Evolutionary conservation across 768 basidiomycete species (phyloP).

Genomic region (Boletus vermiculosoides): DNA sequence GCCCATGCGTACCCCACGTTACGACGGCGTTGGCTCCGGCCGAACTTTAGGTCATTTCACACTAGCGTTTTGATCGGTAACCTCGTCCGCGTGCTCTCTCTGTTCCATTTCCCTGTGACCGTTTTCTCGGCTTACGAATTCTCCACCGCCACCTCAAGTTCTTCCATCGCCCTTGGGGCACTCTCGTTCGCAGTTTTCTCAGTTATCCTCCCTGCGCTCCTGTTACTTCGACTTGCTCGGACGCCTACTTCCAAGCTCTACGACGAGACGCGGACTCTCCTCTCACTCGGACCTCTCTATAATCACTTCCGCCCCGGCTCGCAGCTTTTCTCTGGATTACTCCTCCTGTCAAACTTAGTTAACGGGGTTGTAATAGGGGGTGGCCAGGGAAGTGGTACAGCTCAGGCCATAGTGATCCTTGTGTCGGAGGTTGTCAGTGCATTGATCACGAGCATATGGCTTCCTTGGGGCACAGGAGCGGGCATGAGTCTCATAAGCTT

Average conservation of each 20-base stretch:
- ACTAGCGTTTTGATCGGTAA: slow-evolving; percentile 83
- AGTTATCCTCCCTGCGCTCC: slow-evolving; percentile 67
- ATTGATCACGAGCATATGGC: slow-evolving; percentile 87
- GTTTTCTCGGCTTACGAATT: slow-evolving; percentile 78
- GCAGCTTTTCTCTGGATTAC: slow-evolving; percentile 80
- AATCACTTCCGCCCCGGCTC: slow-evolving; percentile 92
- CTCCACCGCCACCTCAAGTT: slow-evolving; percentile 45
- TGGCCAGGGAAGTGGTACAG: slow-evolving; percentile 85
- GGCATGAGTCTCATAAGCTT: slow-evolving; percentile 97
- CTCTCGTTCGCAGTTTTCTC: slow-evolving; percentile 80
- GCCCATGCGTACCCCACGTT: slow-evolving; percentile 23
- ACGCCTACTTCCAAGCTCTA: slow-evolving; percentile 90
- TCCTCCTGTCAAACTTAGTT: slow-evolving; percentile 79
- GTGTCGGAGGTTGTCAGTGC: slow-evolving; percentile 86
- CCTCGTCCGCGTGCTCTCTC: slow-evolving; percentile 82
- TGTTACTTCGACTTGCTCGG: slow-evolving; percentile 74
- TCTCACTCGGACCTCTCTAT: slow-evolving; percentile 89
- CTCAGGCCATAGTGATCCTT: slow-evolving; percentile 88
- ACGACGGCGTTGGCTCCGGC: slow-evolving; percentile 39
- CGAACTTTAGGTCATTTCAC: slow-evolving; percentile 75
- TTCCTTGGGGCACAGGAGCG: slow-evolving; percentile 95
- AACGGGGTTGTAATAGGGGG: slow-evolving; percentile 86
- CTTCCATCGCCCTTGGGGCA: slow-evolving; percentile 75
- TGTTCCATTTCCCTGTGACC: slow-evolving; percentile 95
- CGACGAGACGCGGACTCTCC: slow-evolving; percentile 89